Base-by-base conservation (phyloP, 345 rosid genomes). In the Eucalyptus globulus region DNA sequence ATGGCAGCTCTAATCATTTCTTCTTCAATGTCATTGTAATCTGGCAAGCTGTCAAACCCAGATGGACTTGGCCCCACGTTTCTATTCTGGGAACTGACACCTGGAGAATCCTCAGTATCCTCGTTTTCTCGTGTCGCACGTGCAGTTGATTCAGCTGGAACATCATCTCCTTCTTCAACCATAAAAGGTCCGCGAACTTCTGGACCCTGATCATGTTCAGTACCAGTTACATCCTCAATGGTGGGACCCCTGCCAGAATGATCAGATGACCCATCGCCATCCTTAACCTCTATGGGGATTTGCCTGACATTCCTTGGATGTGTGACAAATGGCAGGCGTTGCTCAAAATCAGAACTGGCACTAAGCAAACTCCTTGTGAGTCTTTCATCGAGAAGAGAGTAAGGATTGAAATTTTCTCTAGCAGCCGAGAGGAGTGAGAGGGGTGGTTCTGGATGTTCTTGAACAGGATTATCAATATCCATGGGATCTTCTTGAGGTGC, bases 1-100 rank as follows among this genome's bases (percentile, higher is more conserved):
- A 98, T 97, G 89, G 99, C 99, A 93, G 99, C 99, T 89, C 91
- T 93, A 91, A 98, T 89, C 99, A 98, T 98, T 92, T 98, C 97
- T 94, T 98, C 99, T 93, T 98, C 99, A 83, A 97, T 95, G 88
- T 97, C 93, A 92, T 89, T 51, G 92, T 92, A 90, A 89, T 95
- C 98, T 45, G 93, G 95, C 89, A 91, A 89, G 89, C 91, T 88
- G 90, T 93, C 93, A 89, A 91, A 90, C 58, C 76, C 91, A 69
- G 97, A 93, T 88, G 92, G 96, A 80, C 89, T 89, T 31, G 94
- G 95, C 91, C 87, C 88, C 45, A 67, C 87, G 80, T 88, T 92
- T 86, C 91, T 88, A 47, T 87, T 88, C 24, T 6, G 88, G 89
- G 92, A 88, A 88, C 88, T 88, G 86, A 37, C 89, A 87, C 87